Evolutionary conservation across 2,329 filamentous ascomycete species (phyloP).

Genomic region (Huntiella abstrusa): DNA sequence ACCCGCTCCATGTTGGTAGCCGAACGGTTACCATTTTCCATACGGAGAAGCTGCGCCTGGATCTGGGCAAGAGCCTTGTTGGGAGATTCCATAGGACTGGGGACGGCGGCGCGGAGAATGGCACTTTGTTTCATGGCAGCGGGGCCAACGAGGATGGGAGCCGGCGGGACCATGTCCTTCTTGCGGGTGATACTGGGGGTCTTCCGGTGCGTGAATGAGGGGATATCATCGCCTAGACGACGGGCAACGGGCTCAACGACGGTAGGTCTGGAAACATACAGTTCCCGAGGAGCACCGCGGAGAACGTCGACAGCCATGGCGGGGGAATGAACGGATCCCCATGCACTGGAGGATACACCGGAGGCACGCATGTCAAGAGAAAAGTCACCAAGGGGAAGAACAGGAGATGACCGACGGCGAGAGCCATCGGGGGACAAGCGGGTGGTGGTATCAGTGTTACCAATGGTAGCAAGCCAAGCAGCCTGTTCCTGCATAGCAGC

Average conservation of each 20-base stretch:
- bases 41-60: constrained; percentile 30
- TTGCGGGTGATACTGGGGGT: constrained; percentile 27
- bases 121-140: constrained; percentile 22
- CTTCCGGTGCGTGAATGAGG: constrained; percentile 37
- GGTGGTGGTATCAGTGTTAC: constrained; percentile 3
- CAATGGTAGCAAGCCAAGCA: constrained; percentile 3
- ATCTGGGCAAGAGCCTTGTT: constrained; percentile 26
- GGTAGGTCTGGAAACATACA: not conserved
- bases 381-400: constrained; percentile 22
- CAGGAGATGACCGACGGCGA: constrained; percentile 31
- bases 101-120: constrained; percentile 28
- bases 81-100: constrained; percentile 34
- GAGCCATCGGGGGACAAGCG: constrained; percentile 14
- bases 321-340: constrained; percentile 33
- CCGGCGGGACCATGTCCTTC: constrained; percentile 30
- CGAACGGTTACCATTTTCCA: constrained; percentile 19
- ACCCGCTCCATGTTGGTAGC: not conserved
- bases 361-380: constrained; percentile 18
- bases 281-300: constrained; percentile 13
- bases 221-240: constrained; percentile 34
- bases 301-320: constrained; percentile 26
- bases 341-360: constrained; percentile 21
- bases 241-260: constrained; percentile 30
- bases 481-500: constrained; percentile 16
- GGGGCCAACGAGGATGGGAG: constrained; percentile 31